These are phyloP conservation scores for Alternaria consortialis DNA, from an alignment of 2,329 filamentous ascomycete genomes.

Conservation along the genomic window DNA sequence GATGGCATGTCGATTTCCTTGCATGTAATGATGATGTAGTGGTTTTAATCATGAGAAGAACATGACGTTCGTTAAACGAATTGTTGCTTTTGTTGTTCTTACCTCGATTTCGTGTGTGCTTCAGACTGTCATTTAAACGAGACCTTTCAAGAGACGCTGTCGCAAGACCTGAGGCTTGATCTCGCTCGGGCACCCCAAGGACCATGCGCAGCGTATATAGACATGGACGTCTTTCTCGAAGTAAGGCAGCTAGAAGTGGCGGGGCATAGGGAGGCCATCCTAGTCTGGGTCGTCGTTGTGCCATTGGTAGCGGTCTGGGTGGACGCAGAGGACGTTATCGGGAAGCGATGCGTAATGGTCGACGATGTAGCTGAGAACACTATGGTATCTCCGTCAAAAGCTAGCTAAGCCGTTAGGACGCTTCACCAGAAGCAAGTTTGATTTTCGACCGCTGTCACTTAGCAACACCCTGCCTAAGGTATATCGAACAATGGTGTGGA, in stretches of 20 bases:
- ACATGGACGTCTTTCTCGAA: conserved; percentile 62
- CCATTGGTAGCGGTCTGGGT: conserved; percentile 56
- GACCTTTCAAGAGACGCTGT: too few relatives aligned
- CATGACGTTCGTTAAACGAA: not conserved
- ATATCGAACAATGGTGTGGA: too few relatives aligned
- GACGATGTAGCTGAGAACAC: conserved; percentile 50
- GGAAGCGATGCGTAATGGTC: conserved; percentile 53
- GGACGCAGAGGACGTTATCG: conserved; percentile 54
- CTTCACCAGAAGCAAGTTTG: too few relatives aligned
- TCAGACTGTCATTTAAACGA: too few relatives aligned
- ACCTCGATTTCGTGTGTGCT: too few relatives aligned
- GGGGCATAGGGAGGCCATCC: conserved; percentile 60
- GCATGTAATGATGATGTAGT: not conserved
- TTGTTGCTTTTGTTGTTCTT: too few relatives aligned
- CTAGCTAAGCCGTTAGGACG: too few relatives aligned
- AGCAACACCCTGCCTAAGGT: too few relatives aligned
- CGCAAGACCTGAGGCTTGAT: conserved; percentile 52
- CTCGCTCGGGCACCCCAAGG: conserved; percentile 61
- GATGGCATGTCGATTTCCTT: not conserved
- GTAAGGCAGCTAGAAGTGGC: conserved; percentile 59
- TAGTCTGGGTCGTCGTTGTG: conserved; percentile 64
- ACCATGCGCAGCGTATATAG: conserved; percentile 64
- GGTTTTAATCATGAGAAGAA: not conserved
- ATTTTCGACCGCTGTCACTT: too few relatives aligned
- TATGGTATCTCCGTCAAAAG: too few relatives aligned